phyloP scores from a whole-genome alignment of 371 early-diverging fungal genomes.

The Rhizopus sp. region DNA sequence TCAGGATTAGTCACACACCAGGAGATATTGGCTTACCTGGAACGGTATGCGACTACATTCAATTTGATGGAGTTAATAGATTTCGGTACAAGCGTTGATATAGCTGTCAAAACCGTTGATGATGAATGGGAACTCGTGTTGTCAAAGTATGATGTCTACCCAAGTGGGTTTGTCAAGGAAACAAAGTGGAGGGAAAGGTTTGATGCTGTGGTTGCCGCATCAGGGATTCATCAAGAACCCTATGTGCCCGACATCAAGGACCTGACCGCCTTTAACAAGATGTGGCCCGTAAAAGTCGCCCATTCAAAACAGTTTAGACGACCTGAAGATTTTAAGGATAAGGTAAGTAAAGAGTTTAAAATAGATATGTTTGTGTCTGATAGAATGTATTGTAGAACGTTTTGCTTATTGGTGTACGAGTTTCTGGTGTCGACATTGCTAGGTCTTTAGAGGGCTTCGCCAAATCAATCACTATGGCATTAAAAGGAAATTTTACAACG shows the following conservation, averaged over 20 bases:
- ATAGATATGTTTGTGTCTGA: not conserved
- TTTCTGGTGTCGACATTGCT: constrained; percentile 43
- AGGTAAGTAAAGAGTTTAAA: constrained; percentile 23
- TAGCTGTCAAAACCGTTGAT: constrained; percentile 12
- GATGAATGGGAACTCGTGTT: constrained; percentile 26
- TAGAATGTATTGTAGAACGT: constrained; percentile 27
- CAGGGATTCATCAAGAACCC: constrained; percentile 37
- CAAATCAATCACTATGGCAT: constrained; percentile 31
- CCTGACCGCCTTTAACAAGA: constrained; percentile 28
- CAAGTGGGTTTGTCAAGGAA: constrained; percentile 16
- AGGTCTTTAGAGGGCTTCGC: constrained; percentile 31
- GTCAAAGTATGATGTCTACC: constrained; percentile 15
- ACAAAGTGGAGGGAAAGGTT: constrained; percentile 32
- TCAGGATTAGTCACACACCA: constrained; percentile 3
- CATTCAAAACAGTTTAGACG: constrained; percentile 45
- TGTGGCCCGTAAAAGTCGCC: constrained; percentile 25
- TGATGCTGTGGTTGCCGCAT: constrained; percentile 44
- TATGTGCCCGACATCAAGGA: constrained; percentile 35
- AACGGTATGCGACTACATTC: constrained; percentile 13
- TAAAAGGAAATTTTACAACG: constrained; percentile 22
- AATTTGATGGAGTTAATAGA: constrained; percentile 23
- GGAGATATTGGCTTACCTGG: constrained; percentile 5
- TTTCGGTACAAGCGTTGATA: constrained; percentile 25
- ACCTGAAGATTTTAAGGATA: constrained; percentile 32
- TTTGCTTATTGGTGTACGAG: constrained; percentile 35